Base-by-base conservation (phyloP, 2,329 filamentous ascomycete genomes). In the Diaporthe ilicicola region DNA sequence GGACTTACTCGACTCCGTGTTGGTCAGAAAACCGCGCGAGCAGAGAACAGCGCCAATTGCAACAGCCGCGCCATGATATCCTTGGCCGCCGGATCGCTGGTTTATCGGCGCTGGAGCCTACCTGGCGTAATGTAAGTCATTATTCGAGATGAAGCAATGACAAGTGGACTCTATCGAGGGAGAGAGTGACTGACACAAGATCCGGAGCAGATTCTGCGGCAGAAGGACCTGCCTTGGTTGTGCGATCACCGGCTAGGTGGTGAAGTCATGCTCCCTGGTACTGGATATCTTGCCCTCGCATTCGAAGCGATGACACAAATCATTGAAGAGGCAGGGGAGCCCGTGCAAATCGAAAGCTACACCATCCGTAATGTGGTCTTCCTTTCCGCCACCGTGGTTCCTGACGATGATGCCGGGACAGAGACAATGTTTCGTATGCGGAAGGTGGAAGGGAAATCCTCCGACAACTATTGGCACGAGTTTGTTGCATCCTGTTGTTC, bases 211-310 rank as follows among this genome's bases (percentile, higher is more conserved):
- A n/a, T n/a, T n/a, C 39, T 70, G 1, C 53, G 67, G 2, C 27
- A 73, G 7, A 70, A 61, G 6, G 73, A 76, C 50, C 69, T 75
- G 2, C 79, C 86, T 24, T 85, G 83, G 72, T 64, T 81, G 17
- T 34, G 8, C 10, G 27, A 55, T 37, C 51, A 55, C 19, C 44
- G 72, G 22, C 62, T 76, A 3, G 76, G 74, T 32, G 72, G 69
- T 12, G 82, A 82, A 1, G 82, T 84, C 27, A 6, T 73, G 61
- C 44, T 74, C n/a, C 72, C 73, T 13, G 59, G 53, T 0, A 65
- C 74, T 3, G 74, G 72, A 1, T 75, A 74, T 27, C 24, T 74
- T 4, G 53, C 64, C 27, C 70, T 74, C 65, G 75, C 53, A 2
- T 17, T 55, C 29, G 24, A 55, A 34, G 27, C 53, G 27, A 34